Evolutionary conservation across 2,329 filamentous ascomycete species (phyloP), one percentile per base, ranked within the genome.

Genomic region (Alternaria solani): DNA sequence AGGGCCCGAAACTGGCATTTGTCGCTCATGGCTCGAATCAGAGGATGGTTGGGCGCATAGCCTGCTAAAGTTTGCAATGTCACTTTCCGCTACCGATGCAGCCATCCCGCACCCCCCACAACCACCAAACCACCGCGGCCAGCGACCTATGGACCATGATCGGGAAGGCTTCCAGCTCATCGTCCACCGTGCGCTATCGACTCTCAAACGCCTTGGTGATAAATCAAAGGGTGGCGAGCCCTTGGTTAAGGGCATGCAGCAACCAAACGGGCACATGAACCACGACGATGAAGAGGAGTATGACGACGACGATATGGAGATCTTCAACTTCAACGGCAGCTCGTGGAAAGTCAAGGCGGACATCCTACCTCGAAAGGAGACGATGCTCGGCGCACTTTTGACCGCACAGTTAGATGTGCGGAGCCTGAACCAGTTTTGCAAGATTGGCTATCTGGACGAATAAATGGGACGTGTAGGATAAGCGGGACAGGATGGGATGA

Each of bases 11-110:
- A 86, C 85, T 16, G 86, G 87, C 4, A 80, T 97, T 7, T 90
- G 94, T 4, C 87, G 88, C 57, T 84, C 87, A 0, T 98, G 95
- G 94, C 85, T 98, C 7, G 88, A 89, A 39, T 93, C 91, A 4
- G 88, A 90, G 42, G 93, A 96, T 69, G 92, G 91, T 0, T 95
- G 97, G 77, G 90, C 92, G 1, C 87, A 91, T 59, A 94, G 90
- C 68, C 84, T 98, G 7, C 87, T 94, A 57, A 86, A 89, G 23
- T 84, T 97, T 23, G 87, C 94, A 0, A 89, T 90, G 61, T 84
- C 91, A 5, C 83, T 97, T 3, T 75, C 70, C 25, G 68, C 71
- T 5, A 70, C 68, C 1, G 75, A 78, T 57, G 70, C 71, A 12
- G 65, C 59, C 18, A 66, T 72, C 14, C 71, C 66, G 49, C 69